These are phyloP conservation scores for Fusarium pseudoanthophilum DNA, from an alignment of 2,329 filamentous ascomycete genomes.

Conservation along the genomic window DNA sequence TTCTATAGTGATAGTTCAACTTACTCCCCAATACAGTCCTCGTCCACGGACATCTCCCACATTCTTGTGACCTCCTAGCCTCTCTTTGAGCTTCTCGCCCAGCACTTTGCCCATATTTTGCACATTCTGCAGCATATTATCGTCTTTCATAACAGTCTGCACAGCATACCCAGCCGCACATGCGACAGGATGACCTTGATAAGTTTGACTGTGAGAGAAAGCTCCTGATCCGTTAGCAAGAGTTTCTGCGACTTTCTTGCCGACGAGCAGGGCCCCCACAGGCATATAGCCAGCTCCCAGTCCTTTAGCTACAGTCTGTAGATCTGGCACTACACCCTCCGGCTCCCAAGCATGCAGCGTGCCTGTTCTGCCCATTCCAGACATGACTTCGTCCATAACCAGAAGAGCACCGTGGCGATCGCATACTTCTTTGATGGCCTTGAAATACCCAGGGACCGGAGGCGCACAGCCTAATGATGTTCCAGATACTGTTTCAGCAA, in stretches of 20 bases:
- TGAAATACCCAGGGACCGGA: slow-evolving; percentile 59
- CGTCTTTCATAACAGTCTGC: slow-evolving; percentile 41
- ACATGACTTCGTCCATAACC: slow-evolving; percentile 74
- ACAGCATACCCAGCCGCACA: slow-evolving; percentile 54
- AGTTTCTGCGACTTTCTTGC: slow-evolving; percentile 13
- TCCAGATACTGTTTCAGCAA: slow-evolving; percentile 38
- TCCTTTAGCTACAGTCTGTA: slow-evolving; percentile 74
- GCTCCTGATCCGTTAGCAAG: slow-evolving; percentile 35
- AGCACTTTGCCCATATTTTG: slow-evolving; percentile 1
- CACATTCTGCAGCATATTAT: slow-evolving; percentile 25
- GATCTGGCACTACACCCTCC: slow-evolving; percentile 66
- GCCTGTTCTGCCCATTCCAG: slow-evolving; percentile 70
- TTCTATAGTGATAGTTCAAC: rapidly evolving
- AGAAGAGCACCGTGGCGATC: slow-evolving; percentile 65
- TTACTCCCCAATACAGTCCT: slow-evolving; percentile 37
- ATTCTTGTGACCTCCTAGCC: slow-evolving; percentile 16
- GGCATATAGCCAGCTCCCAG: slow-evolving; percentile 55
- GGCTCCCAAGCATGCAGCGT: slow-evolving; percentile 72
- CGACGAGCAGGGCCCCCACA: slow-evolving; percentile 18
- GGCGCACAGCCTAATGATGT: slow-evolving; percentile 34
- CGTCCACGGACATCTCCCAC: slow-evolving; percentile 37
- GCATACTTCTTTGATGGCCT: slow-evolving; percentile 63
- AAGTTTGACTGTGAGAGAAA: slow-evolving; percentile 70
- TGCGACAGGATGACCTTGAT: slow-evolving; percentile 53
- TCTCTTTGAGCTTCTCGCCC: slow-evolving; percentile 1